Base-by-base conservation (phyloP, 257 asterid species). In the Linderniella brevidens region DNA sequence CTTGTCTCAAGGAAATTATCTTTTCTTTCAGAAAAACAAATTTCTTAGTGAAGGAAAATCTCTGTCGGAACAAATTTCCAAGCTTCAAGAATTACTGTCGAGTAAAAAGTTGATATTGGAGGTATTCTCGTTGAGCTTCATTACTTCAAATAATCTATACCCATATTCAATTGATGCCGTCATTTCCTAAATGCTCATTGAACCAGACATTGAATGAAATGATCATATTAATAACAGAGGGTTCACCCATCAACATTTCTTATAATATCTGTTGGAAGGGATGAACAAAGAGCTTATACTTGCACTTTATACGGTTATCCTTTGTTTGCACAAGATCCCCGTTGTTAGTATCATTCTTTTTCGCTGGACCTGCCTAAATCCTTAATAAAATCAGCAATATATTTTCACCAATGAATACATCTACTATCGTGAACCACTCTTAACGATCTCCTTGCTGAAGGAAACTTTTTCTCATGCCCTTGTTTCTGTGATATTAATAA, bases 41-140 rank as follows among this genome's bases (percentile, higher is more conserved):
- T 85, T 78, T 68, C 68, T 79, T 19, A 81, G 71, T n/a, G 98
- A 90, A 57, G 82, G 92, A 11, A 79, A 81, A 62, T 71, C 77
- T 41, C 61, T 90, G 76, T 66, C 69, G 17, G 73, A 48, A 45
- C 94, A 90, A 66, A 79, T 90, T 59, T 62, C 73, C 58, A 85
- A 75, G 77, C 67, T 85, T 52, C 69, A 73, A 55, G 85, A 85
- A 54, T 92, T 90, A 69, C 75, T 90, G 59, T 85, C 96, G 25
- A 85, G 86, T 74, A 73, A 79, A 74, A 73, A 64, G 57, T 58
- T 66, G 64, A 73, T 90, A 58, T 76, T 81, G 41, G 74, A 90
- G 93, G 98, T 85, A 68, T 32, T 46, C 61, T 47, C 47, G 46
- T 19, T 42, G 18, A 40, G 45, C 19, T 39, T 48, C n/a, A 57